Evolutionary conservation across 768 basidiomycete genomes (phyloP).

Genomic region (Hericium rajendrae): DNA sequence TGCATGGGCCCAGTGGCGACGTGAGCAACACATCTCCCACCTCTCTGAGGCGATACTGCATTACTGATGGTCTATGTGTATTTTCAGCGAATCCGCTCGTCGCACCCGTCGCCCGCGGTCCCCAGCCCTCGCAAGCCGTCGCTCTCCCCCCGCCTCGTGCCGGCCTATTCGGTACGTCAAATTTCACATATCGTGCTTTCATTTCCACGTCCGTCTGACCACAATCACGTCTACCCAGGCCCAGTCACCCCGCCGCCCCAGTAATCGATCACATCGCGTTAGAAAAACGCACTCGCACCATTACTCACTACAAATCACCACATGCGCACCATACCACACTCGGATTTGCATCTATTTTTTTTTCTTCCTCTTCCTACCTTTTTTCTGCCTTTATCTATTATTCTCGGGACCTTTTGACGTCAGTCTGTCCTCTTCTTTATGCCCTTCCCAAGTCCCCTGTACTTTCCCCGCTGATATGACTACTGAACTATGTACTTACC

Average conservation of each 20-base stretch:
- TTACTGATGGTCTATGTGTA: neutral
- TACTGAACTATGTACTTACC: neutral
- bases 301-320: neutral
- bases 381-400: neutral
- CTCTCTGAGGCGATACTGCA: neutral
- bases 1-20: slow-evolving; percentile 84
- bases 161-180: slow-evolving; percentile 56
- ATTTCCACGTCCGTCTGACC: too few species aligned
- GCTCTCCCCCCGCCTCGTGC: slow-evolving; percentile 33
- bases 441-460: neutral
- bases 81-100: slow-evolving; percentile 54
- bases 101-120: slow-evolving; percentile 35
- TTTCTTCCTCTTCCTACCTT: neutral
- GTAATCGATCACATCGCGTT: slow-evolving; percentile 1
- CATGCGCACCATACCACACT: neutral
- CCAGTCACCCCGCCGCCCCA: slow-evolving; percentile 23
- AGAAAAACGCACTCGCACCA: neutral
- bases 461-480: neutral
- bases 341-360: neutral
- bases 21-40: slow-evolving; percentile 31
- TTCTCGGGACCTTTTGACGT: neutral
- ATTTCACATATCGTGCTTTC: neutral
- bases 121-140: slow-evolving; percentile 27
- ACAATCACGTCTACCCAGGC: slow-evolving; percentile 8
- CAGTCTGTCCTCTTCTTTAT: neutral